Base-by-base conservation (phyloP, 163 green algal species). In the Picocystis sp. region DNA sequence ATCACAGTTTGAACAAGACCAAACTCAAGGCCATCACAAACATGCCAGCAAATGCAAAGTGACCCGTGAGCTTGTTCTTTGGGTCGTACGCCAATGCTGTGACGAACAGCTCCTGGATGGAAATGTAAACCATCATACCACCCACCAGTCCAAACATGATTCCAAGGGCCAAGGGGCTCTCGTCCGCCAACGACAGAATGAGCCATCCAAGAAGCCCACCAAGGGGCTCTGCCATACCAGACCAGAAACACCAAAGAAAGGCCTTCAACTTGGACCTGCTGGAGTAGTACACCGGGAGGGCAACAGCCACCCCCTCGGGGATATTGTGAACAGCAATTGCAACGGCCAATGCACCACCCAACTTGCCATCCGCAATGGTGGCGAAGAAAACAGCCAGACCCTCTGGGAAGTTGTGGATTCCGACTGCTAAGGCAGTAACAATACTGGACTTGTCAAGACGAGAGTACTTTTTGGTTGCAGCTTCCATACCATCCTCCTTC, bases 281-380 rank as follows among this genome's bases (percentile, higher is more conserved):
- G 23, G 81, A 70, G 45, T 82, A 89, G 63, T 82, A 91, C 17
- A 92, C 76, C 3, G 81, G 81, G 62, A 92, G 73, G 0, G 81
- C 77, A 23, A 92, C 79, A 22, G 73, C 79, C 2, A 91, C 63
- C 35, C 81, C 81, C 62, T 73, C 75, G 0, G 78, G 78, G 33
- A 86, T 73, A 61, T 86, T 86, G 64, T 86, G 78, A 34, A 86
- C 57, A 1, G 78, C 77, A 29, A 86, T 86, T n/a, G 78, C 78
- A 1, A 86, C 57, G 15, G 74, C 73, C 24, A 86, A 66, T 11
- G 64, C 66, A 10, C 76, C 43, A 15, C 79, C 79, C 11, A 73
- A 56, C 13, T 57, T 65, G 14, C 69, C 47, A 53, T 84, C 74
- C 0, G 71, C 64, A 17, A 85, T 61, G 2, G 77, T 64, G 19